A percentile compares a stretch with the other conserved stretches of the same genome.
Conservation (phyloP, 106 monocot species). For the Posidonia australis region DNA sequence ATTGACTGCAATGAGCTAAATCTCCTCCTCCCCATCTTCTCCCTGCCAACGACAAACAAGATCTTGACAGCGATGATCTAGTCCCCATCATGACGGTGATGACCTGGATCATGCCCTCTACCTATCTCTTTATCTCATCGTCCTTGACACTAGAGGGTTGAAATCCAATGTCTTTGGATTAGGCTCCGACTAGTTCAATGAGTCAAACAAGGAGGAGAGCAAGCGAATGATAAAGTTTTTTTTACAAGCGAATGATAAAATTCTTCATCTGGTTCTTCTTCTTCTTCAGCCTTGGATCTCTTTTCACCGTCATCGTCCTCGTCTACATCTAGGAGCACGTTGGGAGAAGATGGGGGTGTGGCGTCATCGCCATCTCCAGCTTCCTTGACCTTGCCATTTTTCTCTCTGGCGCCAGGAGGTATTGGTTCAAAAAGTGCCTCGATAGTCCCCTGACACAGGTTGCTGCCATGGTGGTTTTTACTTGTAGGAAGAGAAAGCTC, state of each 20-base stretch:
- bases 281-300: conserved; percentile 61
- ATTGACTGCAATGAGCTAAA: too few species aligned
- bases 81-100: too few species aligned
- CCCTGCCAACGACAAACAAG: too few species aligned
- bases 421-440: conserved; percentile 57
- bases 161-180: conserved; percentile 73
- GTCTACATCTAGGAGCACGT: conserved; percentile 60
- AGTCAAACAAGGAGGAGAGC: conserved; percentile 32
- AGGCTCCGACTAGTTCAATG: conserved; percentile 73
- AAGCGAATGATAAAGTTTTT: too few species aligned
- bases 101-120: too few species aligned
- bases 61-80: too few species aligned
- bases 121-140: conserved; percentile 35
- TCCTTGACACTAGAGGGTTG: conserved; percentile 33
- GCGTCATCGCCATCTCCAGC: conserved; percentile 40
- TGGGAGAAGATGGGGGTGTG: conserved; percentile 53
- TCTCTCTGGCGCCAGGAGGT: conserved; percentile 35
- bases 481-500: conserved; percentile 61
- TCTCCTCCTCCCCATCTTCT: too few species aligned
- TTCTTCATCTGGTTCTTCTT: conserved; percentile 87
- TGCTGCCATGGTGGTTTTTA: conserved; percentile 30
- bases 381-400: conserved; percentile 31
- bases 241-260: too few species aligned
- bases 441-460: conserved; percentile 67
- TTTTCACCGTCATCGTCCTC: conserved; percentile 54